phyloP scores from a whole-genome alignment of 163 green algal genomes.

The Scenedesmus sp. region DNA sequence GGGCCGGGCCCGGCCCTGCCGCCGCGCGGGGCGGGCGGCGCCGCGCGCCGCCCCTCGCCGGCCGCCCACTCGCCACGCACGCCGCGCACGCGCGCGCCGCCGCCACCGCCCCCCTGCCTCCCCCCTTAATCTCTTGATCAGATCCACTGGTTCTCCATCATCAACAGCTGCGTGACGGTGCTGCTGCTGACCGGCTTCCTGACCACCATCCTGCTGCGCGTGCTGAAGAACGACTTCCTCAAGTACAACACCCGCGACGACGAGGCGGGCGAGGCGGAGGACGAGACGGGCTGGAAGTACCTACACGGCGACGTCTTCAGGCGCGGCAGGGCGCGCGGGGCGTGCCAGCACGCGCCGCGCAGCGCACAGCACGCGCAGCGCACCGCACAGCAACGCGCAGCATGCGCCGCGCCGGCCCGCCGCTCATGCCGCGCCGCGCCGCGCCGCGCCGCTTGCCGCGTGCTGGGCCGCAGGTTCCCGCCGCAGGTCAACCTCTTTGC shows the following conservation, averaged over 20 bases:
- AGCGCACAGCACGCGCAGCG: background rate
- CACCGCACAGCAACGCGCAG: background rate
- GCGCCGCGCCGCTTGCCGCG: too few relatives aligned
- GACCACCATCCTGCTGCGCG: constrained; percentile 98
- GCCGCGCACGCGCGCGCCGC: background rate
- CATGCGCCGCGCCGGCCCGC: background rate
- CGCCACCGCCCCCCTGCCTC: background rate
- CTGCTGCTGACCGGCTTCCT: constrained; percentile 98
- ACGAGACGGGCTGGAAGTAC: constrained; percentile 82
- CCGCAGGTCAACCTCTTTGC: constrained; percentile 81
- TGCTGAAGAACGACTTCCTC: constrained; percentile 96
- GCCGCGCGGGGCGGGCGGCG: too few relatives aligned
- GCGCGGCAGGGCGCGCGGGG: background rate
- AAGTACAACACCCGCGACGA: constrained; percentile 81
- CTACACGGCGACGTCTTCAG: constrained; percentile 82
- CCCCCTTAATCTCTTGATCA: constrained; percentile 63
- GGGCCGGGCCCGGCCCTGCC: background rate
- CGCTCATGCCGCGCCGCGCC: too few relatives aligned
- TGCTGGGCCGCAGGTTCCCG: constrained; percentile 56
- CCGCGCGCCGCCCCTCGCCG: too few relatives aligned
- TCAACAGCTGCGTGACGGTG: constrained; percentile 99
- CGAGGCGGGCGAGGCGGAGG: constrained; percentile 67
- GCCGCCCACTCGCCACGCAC: background rate
- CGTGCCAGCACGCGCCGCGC: too few relatives aligned
- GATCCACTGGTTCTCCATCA: constrained; percentile 99